Conservation (phyloP, 2,329 filamentous ascomycete species). For the Dactylellina haptotyla region DNA sequence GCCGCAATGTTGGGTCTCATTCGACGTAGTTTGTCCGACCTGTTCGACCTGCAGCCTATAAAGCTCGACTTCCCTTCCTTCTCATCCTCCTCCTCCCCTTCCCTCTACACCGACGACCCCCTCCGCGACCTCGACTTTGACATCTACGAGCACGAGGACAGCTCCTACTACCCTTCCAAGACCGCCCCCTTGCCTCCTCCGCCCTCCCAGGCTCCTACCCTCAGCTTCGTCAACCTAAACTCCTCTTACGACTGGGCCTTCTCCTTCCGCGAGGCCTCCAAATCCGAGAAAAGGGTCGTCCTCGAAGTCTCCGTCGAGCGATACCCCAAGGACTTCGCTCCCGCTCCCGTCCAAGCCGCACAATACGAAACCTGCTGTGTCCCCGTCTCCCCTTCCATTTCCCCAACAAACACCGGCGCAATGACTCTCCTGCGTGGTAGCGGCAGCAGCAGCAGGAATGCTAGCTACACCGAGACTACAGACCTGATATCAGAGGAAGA, state of each 20-base stretch:
- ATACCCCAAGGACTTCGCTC: slow-evolving; percentile 28
- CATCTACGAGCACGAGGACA: slow-evolving; percentile 48
- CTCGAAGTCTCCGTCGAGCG: slow-evolving; percentile 53
- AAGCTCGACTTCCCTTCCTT: slow-evolving; percentile 34
- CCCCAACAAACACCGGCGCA: slow-evolving; percentile 39
- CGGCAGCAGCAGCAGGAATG: slow-evolving; percentile 43
- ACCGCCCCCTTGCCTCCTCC: not conserved
- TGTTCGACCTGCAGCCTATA: slow-evolving; percentile 49
- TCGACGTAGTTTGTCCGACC: slow-evolving; percentile 42
- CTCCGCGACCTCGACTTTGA: slow-evolving; percentile 52
- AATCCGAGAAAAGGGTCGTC: slow-evolving; percentile 42
- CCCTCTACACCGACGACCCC: slow-evolving; percentile 12
- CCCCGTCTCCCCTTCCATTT: slow-evolving; percentile 49
- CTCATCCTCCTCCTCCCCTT: slow-evolving; percentile 3
- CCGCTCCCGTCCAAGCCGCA: not conserved
- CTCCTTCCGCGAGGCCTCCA: slow-evolving; percentile 49
- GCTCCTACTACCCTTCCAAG: slow-evolving; percentile 10
- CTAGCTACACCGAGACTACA: slow-evolving; percentile 29
- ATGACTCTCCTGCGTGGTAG: slow-evolving; percentile 53
- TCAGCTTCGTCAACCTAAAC: slow-evolving; percentile 13
- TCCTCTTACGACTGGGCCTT: slow-evolving; percentile 53
- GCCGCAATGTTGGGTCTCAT: slow-evolving; percentile 46
- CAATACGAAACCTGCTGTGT: slow-evolving; percentile 50
- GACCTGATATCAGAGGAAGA: slow-evolving; percentile 49
- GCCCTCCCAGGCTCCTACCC: not conserved